Evolutionary conservation across 768 basidiomycete species (phyloP), one percentile per base, ranked within the genome.

Genomic region (Mycena olivaceomarginata): DNA sequence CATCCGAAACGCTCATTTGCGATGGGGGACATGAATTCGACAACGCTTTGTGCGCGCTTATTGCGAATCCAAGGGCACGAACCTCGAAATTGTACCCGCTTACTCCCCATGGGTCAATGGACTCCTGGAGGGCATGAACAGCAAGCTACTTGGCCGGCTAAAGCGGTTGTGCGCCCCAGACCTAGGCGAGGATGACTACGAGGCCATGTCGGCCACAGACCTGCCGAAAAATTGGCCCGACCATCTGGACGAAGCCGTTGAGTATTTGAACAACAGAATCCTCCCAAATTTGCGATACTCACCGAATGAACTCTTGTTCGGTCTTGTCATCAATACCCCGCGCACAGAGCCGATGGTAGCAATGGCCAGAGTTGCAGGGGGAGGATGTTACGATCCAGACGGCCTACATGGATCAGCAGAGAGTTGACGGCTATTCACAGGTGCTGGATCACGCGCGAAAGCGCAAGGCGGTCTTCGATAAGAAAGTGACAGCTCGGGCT

Each of bases 101-200:
- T 83, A 83, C 40, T 70, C 83, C 0, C 84, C 83, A 0, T 86
- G 84, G 85, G 63, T 84, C 11, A 85, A 85, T 57, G 82, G 85
- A 0, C 78, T 86, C 0, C 77, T 85, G 0, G 82, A 86, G 31
- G 81, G 82, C 2, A 72, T 80, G 0, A 85, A 86, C 66, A 74
- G 77, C 9, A 69, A 79, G 13, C 70, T 85, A 0, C 72, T 85
- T 0, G 71, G 77, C 1, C 7, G 75, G 0, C 69, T 85, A 13
- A 74, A 80, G 25, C 43, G 76, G 0, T 64, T 84, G 5, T 83
- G 82, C 25, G 79, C 72, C 3, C 84, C 84, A 0, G 76, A 77
- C 0, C 67, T 84, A 0, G 77, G 82, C 53, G 40, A 31, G 31
- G 31, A 31, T 3, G 3, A 31, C 31, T 31, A 31, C 3, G 31